These are phyloP conservation scores for Gigaspora rosea DNA, from an alignment of 192 early-diverging fungal genomes.

Conservation along the genomic window DNA sequence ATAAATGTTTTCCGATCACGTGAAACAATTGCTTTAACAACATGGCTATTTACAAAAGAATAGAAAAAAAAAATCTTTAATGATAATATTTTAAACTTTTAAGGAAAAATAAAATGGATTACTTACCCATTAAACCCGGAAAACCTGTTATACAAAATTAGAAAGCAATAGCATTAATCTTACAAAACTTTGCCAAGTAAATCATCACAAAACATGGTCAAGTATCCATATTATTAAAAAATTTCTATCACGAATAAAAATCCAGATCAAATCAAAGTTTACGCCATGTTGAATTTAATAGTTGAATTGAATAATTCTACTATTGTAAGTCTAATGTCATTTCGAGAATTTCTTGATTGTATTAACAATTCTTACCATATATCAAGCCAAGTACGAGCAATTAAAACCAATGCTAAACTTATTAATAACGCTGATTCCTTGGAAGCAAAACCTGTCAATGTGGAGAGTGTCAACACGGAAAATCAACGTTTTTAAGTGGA, in stretches of 20 bases:
- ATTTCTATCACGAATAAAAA: not conserved
- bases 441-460: slow-evolving; percentile 41
- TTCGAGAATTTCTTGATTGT: not conserved
- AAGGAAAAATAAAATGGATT: not conserved
- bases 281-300: not conserved
- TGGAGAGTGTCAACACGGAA: not conserved
- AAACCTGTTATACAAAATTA: slow-evolving; percentile 37
- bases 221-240: no score
- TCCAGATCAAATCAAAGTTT: not conserved
- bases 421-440: slow-evolving; percentile 53
- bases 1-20: slow-evolving; percentile 61
- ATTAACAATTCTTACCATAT: slow-evolving; percentile 43
- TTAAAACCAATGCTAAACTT: slow-evolving; percentile 52
- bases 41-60: slow-evolving; percentile 55
- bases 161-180: not conserved
- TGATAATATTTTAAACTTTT: no score
- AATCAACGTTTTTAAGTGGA: not conserved
- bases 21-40: slow-evolving; percentile 79
- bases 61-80: not conserved
- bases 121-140: slow-evolving; percentile 56
- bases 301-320: not conserved
- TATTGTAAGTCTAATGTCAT: not conserved
- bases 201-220: no score
- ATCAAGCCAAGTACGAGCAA: slow-evolving; percentile 63
- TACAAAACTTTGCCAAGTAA: no score